phyloP scores from a whole-genome alignment of 257 asterid species.

The Solanum pinnatisectum region DNA sequence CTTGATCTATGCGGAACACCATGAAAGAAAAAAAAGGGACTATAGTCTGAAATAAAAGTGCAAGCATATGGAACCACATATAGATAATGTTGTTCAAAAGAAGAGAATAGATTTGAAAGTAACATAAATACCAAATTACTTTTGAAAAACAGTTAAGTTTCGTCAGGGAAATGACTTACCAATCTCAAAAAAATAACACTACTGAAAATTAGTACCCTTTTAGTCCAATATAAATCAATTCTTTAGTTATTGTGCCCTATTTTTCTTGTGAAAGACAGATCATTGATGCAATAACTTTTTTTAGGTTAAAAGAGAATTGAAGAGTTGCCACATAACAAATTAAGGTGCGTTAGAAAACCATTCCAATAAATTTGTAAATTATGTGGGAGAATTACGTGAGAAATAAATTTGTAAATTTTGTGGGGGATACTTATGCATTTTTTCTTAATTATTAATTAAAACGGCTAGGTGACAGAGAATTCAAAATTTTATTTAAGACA shows the following conservation, averaged over 20 bases:
- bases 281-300: background rate
- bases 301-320: background rate
- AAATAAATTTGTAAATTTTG: too few relatives aligned
- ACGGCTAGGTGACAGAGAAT: background rate
- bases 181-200: too few relatives aligned
- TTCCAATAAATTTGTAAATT: too few relatives aligned
- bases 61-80: background rate
- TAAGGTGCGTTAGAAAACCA: background rate
- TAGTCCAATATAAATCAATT: background rate
- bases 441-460: too few relatives aligned
- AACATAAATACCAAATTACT: background rate
- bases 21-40: too few relatives aligned
- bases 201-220: too few relatives aligned
- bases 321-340: background rate
- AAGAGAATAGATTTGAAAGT: background rate
- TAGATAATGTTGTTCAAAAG: background rate
- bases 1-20: too few relatives aligned
- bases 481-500: background rate
- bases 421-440: too few relatives aligned
- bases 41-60: background rate
- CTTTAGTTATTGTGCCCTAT: background rate
- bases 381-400: too few relatives aligned
- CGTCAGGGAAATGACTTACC: background rate
- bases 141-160: background rate
- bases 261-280: background rate